These are phyloP conservation scores for Roridomyces roridus DNA, from an alignment of 768 basidiomycete genomes.

Conservation along the genomic window DNA sequence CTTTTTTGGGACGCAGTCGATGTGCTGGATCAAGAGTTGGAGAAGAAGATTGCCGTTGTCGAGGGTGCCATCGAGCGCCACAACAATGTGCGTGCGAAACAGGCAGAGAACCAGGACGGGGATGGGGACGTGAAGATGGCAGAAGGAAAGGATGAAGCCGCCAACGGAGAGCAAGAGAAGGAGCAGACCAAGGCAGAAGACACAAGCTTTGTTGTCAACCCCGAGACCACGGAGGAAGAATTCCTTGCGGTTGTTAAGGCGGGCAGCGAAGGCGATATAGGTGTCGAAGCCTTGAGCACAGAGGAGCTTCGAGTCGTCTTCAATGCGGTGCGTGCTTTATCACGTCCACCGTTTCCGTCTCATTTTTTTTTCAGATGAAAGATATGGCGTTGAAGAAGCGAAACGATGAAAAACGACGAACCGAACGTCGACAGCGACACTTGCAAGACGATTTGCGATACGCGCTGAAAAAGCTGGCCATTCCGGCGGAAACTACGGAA, in stretches of 20 bases:
- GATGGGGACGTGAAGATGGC: conserved; percentile 36
- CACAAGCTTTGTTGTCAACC: conserved; percentile 45
- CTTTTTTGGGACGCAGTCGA: conserved; percentile 97
- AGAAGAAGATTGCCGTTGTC: conserved; percentile 74
- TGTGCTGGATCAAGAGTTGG: conserved; percentile 82
- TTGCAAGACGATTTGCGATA: conserved; percentile 96
- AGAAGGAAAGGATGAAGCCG: conserved; percentile 36
- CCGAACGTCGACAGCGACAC: conserved; percentile 85
- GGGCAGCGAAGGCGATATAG: conserved; percentile 52
- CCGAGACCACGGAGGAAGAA: conserved; percentile 71
- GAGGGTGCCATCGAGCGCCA: conserved; percentile 64
- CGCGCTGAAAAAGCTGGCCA: conserved; percentile 82
- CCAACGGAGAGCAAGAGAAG: conserved; percentile 27
- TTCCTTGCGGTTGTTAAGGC: conserved; percentile 63
- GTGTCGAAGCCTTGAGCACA: conserved; percentile 50
- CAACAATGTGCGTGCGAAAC: conserved; percentile 43
- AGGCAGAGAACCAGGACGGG: conserved; percentile 37
- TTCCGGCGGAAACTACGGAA: conserved; percentile 72
- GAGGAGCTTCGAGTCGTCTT: conserved; percentile 66
- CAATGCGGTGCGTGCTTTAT: conserved; percentile 56
- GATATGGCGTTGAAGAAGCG: conserved; percentile 74
- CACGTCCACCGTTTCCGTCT: background rate
- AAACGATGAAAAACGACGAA: conserved; percentile 85
- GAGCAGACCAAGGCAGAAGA: conserved; percentile 30
- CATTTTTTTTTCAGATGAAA: conserved; percentile 59